Percentiles rank a stretch among this genome's conserved stretches.
Conservation (phyloP, 495 filamentous ascomycete genomes). For the Daldinia concentrica region DNA sequence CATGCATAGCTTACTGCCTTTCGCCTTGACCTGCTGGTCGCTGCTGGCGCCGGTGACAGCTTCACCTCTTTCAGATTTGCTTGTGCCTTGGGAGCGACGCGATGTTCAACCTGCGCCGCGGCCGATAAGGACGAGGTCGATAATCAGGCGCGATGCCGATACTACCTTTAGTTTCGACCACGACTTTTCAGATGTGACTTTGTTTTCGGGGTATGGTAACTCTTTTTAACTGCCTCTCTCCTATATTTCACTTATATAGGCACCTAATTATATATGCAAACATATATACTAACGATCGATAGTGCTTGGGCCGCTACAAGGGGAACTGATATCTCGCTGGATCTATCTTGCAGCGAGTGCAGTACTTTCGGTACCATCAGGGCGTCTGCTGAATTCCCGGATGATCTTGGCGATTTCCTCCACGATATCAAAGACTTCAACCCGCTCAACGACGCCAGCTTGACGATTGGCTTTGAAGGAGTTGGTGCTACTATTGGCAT, state of each 20-base stretch:
- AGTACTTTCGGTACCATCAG: slow-evolving; percentile 34
- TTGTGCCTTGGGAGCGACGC: background rate
- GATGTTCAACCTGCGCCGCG: slow-evolving; percentile 12
- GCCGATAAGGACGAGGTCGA: slow-evolving; percentile 7
- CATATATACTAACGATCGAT: background rate
- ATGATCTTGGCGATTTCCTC: slow-evolving; percentile 35
- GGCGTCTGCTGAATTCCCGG: slow-evolving; percentile 39
- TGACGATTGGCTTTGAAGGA: slow-evolving; percentile 39
- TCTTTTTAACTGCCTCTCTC: background rate
- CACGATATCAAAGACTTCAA: slow-evolving; percentile 29
- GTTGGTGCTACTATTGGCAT: slow-evolving; percentile 39
- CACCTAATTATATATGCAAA: background rate
- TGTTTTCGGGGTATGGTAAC: slow-evolving; percentile 36
- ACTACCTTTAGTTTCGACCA: slow-evolving; percentile 39
- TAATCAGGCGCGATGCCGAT: slow-evolving; percentile 37
- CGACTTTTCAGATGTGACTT: slow-evolving; percentile 21
- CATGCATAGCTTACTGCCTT: slow-evolving; percentile 26
- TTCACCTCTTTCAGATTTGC: slow-evolving; percentile 22
- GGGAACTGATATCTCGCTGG: slow-evolving; percentile 25
- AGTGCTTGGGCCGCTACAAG: slow-evolving; percentile 22
- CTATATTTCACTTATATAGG: background rate
- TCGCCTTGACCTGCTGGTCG: slow-evolving; percentile 25
- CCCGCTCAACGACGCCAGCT: slow-evolving; percentile 36
- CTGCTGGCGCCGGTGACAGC: slow-evolving; percentile 27
- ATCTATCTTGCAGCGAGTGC: slow-evolving; percentile 37